Conservation (phyloP, 495 filamentous ascomycete genomes). For the Annulohypoxylon bovei region DNA sequence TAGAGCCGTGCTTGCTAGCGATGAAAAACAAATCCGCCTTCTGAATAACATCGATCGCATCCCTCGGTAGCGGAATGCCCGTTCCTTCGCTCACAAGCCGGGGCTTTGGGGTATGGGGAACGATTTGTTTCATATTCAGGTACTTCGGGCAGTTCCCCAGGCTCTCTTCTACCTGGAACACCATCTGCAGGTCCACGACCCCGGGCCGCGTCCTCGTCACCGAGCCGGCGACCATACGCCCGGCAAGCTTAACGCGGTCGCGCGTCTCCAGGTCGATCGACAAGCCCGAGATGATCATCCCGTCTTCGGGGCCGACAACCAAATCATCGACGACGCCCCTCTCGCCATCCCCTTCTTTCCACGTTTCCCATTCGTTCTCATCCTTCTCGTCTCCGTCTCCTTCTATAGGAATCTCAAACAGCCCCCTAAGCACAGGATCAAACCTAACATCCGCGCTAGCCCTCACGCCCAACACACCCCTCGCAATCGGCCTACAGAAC, state of each 20-base stretch:
- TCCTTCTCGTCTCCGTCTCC: slow-evolving; percentile 45
- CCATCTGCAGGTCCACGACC: slow-evolving; percentile 69
- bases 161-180: slow-evolving; percentile 72
- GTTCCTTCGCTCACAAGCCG: slow-evolving; percentile 56
- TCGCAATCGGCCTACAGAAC: slow-evolving; percentile 67
- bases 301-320: slow-evolving; percentile 47
- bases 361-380: slow-evolving; percentile 30
- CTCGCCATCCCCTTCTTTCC: slow-evolving; percentile 34
- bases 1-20: slow-evolving; percentile 66
- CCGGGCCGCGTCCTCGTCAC: slow-evolving; percentile 34
- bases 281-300: slow-evolving; percentile 66
- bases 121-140: slow-evolving; percentile 74
- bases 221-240: slow-evolving; percentile 68
- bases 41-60: slow-evolving; percentile 66
- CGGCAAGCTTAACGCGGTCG: slow-evolving; percentile 73
- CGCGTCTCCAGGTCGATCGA: slow-evolving; percentile 73
- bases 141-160: slow-evolving; percentile 89
- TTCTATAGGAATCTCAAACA: slow-evolving; percentile 4
- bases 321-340: slow-evolving; percentile 35
- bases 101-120: slow-evolving; percentile 62
- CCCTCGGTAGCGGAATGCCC: slow-evolving; percentile 49
- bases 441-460: slow-evolving; percentile 64
- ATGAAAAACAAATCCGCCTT: slow-evolving; percentile 82
- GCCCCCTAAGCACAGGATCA: slow-evolving; percentile 68
- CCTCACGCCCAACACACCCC: slow-evolving; percentile 66